These are phyloP conservation scores for Fusarium foetens DNA, from an alignment of 2,329 filamentous ascomycete species.

Conservation along the genomic window DNA sequence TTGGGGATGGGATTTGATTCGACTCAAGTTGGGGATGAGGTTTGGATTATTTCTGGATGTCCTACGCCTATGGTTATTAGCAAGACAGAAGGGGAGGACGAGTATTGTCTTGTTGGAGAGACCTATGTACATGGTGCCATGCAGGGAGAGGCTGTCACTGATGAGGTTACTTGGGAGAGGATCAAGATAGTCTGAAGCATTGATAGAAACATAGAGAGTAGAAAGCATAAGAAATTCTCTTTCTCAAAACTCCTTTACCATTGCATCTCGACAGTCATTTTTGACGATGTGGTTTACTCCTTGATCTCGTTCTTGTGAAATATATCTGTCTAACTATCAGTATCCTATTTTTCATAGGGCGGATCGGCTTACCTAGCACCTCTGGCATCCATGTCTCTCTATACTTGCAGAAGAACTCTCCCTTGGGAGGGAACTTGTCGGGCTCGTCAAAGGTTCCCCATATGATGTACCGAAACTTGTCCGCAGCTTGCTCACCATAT, in stretches of 20 bases:
- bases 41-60: neutral
- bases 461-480: constrained; percentile 56
- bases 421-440: constrained; percentile 60
- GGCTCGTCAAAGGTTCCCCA: constrained; percentile 62
- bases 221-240: neutral
- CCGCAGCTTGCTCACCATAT: constrained; percentile 53
- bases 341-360: rapidly evolving
- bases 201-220: rapidly evolving
- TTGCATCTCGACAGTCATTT: neutral
- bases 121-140: neutral
- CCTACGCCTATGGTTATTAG: neutral
- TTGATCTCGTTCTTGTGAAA: constrained; percentile 30
- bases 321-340: neutral
- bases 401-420: constrained; percentile 64
- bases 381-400: constrained; percentile 56
- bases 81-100: rapidly evolving
- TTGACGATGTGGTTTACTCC: neutral
- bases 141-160: neutral
- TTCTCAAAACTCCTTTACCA: neutral
- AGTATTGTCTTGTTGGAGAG: neutral
- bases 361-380: constrained; percentile 16
- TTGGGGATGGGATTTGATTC: neutral
- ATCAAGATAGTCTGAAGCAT: neutral
- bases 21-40: neutral
- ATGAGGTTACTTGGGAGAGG: neutral